These are phyloP conservation scores for Candida anglica DNA, from an alignment of 805 yeast species.

Conservation along the genomic window DNA sequence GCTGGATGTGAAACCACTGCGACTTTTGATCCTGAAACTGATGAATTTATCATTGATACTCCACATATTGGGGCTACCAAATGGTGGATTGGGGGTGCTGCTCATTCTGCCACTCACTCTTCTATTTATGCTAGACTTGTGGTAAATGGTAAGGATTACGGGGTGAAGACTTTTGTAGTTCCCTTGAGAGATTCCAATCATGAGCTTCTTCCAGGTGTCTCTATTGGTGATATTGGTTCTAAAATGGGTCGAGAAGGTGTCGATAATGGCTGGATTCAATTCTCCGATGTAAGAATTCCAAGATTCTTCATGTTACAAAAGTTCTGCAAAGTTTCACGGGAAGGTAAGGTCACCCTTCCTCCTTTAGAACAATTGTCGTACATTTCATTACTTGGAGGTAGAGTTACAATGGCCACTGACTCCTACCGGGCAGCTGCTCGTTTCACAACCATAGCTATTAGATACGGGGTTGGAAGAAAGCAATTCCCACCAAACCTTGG, in stretches of 20 bases:
- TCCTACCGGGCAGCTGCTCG: conserved; percentile 78
- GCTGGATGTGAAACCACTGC: conserved; percentile 95
- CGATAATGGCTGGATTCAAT: conserved; percentile 97
- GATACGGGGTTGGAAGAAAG: conserved; percentile 87
- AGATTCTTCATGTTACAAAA: conserved; percentile 77
- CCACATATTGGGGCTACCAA: conserved; percentile 92
- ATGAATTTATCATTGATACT: conserved; percentile 73
- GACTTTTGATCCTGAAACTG: conserved; percentile 59
- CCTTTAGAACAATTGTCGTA: conserved; percentile 87
- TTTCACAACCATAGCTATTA: conserved; percentile 75
- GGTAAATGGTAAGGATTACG: conserved; percentile 80
- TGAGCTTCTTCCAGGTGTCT: conserved; percentile 71
- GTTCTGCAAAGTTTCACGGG: conserved; percentile 65
- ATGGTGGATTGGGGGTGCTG: conserved; percentile 99
- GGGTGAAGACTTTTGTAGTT: conserved; percentile 89
- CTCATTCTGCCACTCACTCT: conserved; percentile 87
- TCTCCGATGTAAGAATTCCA: conserved; percentile 78
- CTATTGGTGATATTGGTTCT: conserved; percentile 88
- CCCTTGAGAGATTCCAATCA: conserved; percentile 79
- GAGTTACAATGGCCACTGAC: conserved; percentile 87
- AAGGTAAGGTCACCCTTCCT: conserved; percentile 70
- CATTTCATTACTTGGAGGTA: conserved; percentile 82
- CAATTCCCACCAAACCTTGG: conserved; percentile 57
- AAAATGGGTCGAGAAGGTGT: conserved; percentile 97
- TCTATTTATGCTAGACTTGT: conserved; percentile 82